Evolutionary conservation across 192 early-diverging fungal genomes (phyloP).

Genomic region (Pilobolus umbonatus): DNA sequence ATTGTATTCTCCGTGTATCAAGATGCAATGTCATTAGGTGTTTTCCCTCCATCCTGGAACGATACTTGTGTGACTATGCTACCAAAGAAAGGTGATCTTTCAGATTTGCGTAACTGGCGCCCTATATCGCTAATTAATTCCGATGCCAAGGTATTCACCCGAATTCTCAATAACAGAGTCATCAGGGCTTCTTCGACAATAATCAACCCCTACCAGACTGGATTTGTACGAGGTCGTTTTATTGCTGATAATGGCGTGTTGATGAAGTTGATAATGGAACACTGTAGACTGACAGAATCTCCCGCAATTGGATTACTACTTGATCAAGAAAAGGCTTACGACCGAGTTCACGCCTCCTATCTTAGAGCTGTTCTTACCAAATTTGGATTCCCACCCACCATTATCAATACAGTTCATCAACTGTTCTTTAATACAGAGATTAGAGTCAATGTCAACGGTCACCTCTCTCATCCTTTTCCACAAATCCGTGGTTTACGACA

Average conservation of each 20-base stretch:
- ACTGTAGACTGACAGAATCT: background rate
- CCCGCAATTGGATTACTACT: background rate
- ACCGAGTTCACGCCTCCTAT: constrained; percentile 10
- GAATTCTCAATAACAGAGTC: constrained; percentile 6
- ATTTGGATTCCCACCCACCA: constrained; percentile 7
- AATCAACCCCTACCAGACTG: constrained; percentile 18
- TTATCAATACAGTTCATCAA: background rate
- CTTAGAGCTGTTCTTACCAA: background rate
- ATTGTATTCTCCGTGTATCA: background rate
- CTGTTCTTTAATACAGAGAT: constrained; percentile 8
- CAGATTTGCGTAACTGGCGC: constrained; percentile 15
- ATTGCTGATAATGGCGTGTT: constrained; percentile 10
- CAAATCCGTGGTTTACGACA: constrained; percentile 30
- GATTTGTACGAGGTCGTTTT: constrained; percentile 7
- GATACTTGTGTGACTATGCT: background rate
- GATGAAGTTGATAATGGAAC: background rate
- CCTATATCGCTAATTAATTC: constrained; percentile 18
- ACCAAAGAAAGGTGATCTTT: constrained; percentile 27
- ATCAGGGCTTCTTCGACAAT: background rate
- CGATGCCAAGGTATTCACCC: constrained; percentile 22
- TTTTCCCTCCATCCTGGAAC: background rate
- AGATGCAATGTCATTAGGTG: background rate
- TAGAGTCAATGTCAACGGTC: background rate
- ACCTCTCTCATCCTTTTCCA: background rate
- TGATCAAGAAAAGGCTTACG: constrained; percentile 3